Evolutionary conservation across 1,284 basidiomycete genomes (phyloP), one percentile per base, ranked within the genome.

Genomic region (Mycena sp.): DNA sequence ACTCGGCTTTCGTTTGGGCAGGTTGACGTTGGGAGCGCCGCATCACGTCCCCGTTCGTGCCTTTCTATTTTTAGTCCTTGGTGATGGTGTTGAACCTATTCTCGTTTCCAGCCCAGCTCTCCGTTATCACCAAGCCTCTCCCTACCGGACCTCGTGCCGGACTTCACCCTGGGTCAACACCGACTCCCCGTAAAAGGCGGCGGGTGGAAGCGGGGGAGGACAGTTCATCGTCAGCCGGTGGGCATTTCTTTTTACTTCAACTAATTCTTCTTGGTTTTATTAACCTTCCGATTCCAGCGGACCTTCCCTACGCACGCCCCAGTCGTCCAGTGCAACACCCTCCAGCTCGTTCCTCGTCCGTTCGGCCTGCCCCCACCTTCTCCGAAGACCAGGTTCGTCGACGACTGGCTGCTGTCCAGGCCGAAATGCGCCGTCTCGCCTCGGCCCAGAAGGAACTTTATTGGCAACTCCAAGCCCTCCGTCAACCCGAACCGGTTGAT

Each of bases 111-210:
- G 52, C 52, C 40, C 19, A 30, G 7, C 52, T 54, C 52, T 30
- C 52, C 52, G 16, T 54, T 44, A 16, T 44, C 52, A 35, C 28
- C 52, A 43, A 38, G 7, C 51, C 51, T 14, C 12, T 50, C 49
- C 45, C 45, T 48, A 48, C 45, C 45, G 28, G 45, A 30, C 45
- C 45, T 48, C 45, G 45, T 29, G 45, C 45, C 25, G 45, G 29
- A 29, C 45, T 28, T n/a, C 25, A n/a, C 28, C 6, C 45, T 30
- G 6, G n/a, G 11, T 17, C 29, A 17, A 3, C 45, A 21, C 29
- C 11, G 6, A 6, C 2, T 48, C 14, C 45, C 29, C 45, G 45
- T 28, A 48, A 54, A 54, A 41, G 52, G 29, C 26, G 14, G 6
- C 40, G 52, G 40, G 7, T 32, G n/a, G 29, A 23, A 17, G n/a